Evolutionary conservation across 495 filamentous ascomycete genomes (phyloP).

Genomic region (Cercophora samala): DNA sequence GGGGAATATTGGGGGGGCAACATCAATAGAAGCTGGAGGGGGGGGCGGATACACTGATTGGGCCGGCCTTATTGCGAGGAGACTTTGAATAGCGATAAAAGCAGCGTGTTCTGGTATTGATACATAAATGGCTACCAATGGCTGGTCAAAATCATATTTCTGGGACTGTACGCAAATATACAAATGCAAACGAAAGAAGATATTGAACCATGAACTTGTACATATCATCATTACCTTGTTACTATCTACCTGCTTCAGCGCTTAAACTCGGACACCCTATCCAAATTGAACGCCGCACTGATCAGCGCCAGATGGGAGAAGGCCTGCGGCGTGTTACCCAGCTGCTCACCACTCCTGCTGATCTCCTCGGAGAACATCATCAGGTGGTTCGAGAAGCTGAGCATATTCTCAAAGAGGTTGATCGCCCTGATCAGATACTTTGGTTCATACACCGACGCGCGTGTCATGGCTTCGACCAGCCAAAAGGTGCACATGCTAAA

Average conservation of each 20-base stretch:
- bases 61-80: not conserved
- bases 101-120: not conserved
- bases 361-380: conserved; percentile 77
- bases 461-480: conserved; percentile 71
- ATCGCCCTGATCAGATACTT: conserved; percentile 60
- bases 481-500: conserved; percentile 79
- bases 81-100: not conserved
- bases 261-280: conserved; percentile 43
- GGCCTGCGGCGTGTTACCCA: conserved; percentile 69
- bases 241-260: too few relatives aligned
- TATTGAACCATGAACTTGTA: too few relatives aligned
- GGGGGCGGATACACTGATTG: not conserved
- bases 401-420: conserved; percentile 69
- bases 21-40: not conserved
- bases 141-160: too few relatives aligned
- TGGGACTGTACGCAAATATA: too few relatives aligned
- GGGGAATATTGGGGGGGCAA: not conserved
- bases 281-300: conserved; percentile 69
- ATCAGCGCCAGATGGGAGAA: conserved; percentile 71
- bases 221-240: too few relatives aligned
- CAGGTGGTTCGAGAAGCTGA: conserved; percentile 68
- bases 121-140: not conserved
- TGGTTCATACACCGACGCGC: conserved; percentile 62
- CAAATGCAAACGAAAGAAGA: too few relatives aligned
- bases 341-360: conserved; percentile 64